Evolutionary conservation across 805 yeast species (phyloP).

Genomic region (Lachancea fermentati): DNA sequence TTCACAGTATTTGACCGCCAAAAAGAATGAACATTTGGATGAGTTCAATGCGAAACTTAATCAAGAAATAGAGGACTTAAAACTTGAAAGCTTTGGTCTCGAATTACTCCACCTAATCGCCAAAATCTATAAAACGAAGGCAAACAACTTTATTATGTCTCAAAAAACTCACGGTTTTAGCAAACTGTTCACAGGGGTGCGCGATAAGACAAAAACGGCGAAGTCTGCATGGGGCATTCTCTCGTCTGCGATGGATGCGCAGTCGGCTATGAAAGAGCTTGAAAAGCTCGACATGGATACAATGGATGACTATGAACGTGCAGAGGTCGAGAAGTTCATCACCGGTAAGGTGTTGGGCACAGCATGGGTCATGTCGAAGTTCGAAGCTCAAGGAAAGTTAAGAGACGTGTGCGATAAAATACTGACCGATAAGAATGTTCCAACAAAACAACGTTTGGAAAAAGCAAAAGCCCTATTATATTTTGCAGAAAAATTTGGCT

Average conservation of each 20-base stretch:
- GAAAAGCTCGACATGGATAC: constrained; percentile 59
- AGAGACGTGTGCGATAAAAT: constrained; percentile 80
- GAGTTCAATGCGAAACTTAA: constrained; percentile 47
- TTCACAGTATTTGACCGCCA: constrained; percentile 40
- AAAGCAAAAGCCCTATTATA: constrained; percentile 76
- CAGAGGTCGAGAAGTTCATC: constrained; percentile 73
- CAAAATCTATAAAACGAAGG: constrained; percentile 66
- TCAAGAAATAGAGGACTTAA: constrained; percentile 70
- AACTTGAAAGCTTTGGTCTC: constrained; percentile 92
- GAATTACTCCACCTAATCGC: constrained; percentile 84
- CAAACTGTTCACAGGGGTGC: constrained; percentile 72
- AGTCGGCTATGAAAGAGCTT: constrained; percentile 68
- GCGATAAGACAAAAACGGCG: constrained; percentile 77
- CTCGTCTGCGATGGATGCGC: constrained; percentile 84
- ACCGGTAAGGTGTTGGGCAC: constrained; percentile 89
- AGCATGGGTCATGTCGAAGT: constrained; percentile 91
- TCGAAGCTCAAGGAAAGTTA: constrained; percentile 74
- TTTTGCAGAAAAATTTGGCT: constrained; percentile 64
- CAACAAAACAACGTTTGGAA: constrained; percentile 53
- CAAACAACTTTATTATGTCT: constrained; percentile 65
- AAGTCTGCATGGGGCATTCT: constrained; percentile 80
- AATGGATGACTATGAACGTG: constrained; percentile 54
- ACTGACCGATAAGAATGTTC: constrained; percentile 59
- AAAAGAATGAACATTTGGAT: constrained; percentile 41
- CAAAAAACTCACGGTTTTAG: constrained; percentile 83